Evolutionary conservation across 2,329 filamentous ascomycete genomes (phyloP), one percentile per base, ranked within the genome.

Genomic region (Helotiales sp.): DNA sequence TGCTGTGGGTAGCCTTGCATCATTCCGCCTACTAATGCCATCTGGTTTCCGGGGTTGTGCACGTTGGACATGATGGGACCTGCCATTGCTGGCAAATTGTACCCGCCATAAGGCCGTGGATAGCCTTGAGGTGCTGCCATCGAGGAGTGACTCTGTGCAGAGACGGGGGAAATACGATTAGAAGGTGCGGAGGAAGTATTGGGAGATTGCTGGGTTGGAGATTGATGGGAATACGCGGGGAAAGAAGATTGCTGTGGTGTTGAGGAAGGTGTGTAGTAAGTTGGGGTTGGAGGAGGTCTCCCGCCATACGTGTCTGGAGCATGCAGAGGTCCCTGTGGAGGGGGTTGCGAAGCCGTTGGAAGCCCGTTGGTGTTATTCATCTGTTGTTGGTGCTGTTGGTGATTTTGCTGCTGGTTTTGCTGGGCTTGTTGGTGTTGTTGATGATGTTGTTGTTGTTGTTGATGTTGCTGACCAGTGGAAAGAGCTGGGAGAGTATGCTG

Each of bases 21-120:
- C 71, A 78, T 76, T 22, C 75, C 75, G 3, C 89, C 87, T 37
- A 95, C 87, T 68, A 96, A 81, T 7, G 90, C 85, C 83, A 96
- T 89, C 68, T 91, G 90, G 6, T 85, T 85, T 62, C 87, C 87
- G 0, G 92, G 92, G 68, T 89, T 92, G 74, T 90, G 87, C 28
- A 96, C 85, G 75, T 95, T 96, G 17, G 91, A 91, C 82, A 95
- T 88, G 30, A 95, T 89, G 0, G 90, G 85, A 0, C 89, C 88
- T 49, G 83, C 81, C 82, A 89, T 85, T n/a, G 84, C 82, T 2
- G 90, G 85, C 2, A 91, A 83, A 3, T 84, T 84, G 73, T 89
- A 87, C 30, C 80, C 77, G 65, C 80, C 72, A 76, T 85, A 86
- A 2, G 82, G 79, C 66, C 82, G 80, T 65, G 78, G 77, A 69